Conservation (phyloP, 106 monocot genomes). For the Dactylorhiza incarnata region DNA sequence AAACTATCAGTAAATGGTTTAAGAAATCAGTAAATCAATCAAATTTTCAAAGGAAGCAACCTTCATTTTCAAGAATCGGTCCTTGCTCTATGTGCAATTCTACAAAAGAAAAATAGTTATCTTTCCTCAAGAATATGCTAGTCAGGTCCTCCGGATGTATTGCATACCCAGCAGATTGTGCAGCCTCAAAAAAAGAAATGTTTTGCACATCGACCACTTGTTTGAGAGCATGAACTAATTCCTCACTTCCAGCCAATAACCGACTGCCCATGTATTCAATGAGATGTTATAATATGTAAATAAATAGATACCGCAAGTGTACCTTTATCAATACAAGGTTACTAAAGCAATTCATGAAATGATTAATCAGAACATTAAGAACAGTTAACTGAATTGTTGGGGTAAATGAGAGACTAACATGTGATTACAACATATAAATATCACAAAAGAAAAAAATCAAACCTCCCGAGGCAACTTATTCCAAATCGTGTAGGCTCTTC, state of each 20-base stretch:
- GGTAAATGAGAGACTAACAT: neutral
- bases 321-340: neutral
- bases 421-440: neutral
- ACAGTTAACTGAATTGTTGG: neutral
- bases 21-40: conserved; percentile 2
- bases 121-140: conserved; percentile 66
- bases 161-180: conserved; percentile 70
- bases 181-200: conserved; percentile 80
- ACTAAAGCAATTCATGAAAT: neutral
- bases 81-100: conserved; percentile 99
- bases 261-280: conserved; percentile 53
- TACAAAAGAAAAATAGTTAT: conserved; percentile 74
- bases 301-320: neutral
- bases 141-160: conserved; percentile 40
- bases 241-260: conserved; percentile 65
- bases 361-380: neutral
- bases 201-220: conserved; percentile 65
- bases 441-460: neutral
- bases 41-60: conserved; percentile 25
- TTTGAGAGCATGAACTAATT: conserved; percentile 49
- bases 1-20: neutral
- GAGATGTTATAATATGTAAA: neutral
- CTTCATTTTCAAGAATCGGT: conserved; percentile 91
- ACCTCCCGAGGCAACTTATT: conserved; percentile 99
- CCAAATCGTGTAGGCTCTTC: conserved; percentile 99